These are phyloP conservation scores for Entamoeba dispar DNA, from an alignment of 208 protist genomes.

Conservation along the genomic window DNA sequence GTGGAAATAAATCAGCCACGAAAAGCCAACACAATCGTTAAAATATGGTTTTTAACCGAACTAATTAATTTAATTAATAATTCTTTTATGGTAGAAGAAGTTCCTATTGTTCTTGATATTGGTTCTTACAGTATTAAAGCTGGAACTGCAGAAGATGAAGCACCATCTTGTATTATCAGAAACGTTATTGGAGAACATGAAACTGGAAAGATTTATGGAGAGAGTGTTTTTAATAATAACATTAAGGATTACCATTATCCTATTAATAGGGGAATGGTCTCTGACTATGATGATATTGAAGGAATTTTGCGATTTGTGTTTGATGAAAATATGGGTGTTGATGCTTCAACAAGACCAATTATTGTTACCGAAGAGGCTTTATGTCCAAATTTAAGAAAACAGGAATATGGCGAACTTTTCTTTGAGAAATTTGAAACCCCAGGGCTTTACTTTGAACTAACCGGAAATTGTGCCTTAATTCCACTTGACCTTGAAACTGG, in stretches of 20 bases:
- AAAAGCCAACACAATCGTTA: too few species aligned
- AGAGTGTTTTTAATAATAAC: neutral
- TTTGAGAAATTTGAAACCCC: neutral
- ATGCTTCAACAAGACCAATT: neutral
- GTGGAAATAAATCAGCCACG: too few species aligned
- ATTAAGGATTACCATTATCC: neutral
- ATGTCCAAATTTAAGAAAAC: neutral
- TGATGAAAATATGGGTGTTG: neutral
- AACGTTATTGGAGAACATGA: neutral
- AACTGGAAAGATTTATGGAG: neutral
- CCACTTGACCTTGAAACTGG: neutral
- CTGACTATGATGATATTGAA: neutral
- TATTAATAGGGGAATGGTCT: neutral
- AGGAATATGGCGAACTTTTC: neutral
- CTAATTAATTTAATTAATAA: too few species aligned
- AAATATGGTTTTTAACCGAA: too few species aligned
- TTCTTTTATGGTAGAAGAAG: neutral
- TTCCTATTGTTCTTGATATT: neutral
- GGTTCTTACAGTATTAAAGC: neutral
- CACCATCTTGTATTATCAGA: neutral
- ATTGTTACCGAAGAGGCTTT: neutral
- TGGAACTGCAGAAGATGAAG: neutral
- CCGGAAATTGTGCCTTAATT: neutral
- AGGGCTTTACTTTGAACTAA: neutral
- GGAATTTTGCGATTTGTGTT: neutral